Percentiles rank a stretch among this genome's conserved stretches.
phyloP scores from a whole-genome alignment of 371 early-diverging fungal genomes.

The Apophysomyces trapeziformis region DNA sequence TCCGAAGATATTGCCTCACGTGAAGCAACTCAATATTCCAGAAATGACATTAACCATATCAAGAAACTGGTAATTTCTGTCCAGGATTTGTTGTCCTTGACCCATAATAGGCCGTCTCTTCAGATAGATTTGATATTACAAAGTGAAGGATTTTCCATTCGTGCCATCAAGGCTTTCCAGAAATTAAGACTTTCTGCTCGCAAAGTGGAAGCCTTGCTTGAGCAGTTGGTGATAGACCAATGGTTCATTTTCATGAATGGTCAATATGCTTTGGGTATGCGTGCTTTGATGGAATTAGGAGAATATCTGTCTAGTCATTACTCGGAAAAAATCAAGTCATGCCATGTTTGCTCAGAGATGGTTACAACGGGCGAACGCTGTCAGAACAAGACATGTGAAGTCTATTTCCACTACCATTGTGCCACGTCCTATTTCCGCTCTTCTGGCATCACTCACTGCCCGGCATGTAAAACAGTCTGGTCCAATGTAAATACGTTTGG shows the following conservation, averaged over 20 bases:
- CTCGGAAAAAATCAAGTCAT: background rate
- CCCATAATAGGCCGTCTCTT: background rate
- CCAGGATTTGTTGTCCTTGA: background rate
- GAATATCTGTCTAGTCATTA: background rate
- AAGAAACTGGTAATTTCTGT: background rate
- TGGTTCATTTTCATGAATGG: slow-evolving; percentile 5
- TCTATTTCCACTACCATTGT: background rate
- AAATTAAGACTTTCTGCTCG: background rate
- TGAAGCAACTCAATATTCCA: background rate
- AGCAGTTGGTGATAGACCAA: slow-evolving; percentile 1
- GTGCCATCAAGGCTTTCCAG: background rate
- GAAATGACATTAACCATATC: background rate
- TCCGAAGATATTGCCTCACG: background rate
- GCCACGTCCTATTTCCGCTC: background rate
- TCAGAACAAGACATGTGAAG: background rate
- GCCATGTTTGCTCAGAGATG: slow-evolving; percentile 9
- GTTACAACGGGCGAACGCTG: slow-evolving; percentile 10
- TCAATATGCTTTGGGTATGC: background rate
- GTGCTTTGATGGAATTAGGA: background rate
- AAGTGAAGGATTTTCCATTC: background rate
- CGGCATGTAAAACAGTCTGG: background rate
- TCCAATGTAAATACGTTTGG: background rate
- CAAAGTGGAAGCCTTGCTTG: slow-evolving; percentile 2
- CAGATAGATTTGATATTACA: background rate
- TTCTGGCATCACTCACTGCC: background rate